phyloP scores from a whole-genome alignment of 2,329 filamentous ascomycete species.

The Helminthosporium solani region DNA sequence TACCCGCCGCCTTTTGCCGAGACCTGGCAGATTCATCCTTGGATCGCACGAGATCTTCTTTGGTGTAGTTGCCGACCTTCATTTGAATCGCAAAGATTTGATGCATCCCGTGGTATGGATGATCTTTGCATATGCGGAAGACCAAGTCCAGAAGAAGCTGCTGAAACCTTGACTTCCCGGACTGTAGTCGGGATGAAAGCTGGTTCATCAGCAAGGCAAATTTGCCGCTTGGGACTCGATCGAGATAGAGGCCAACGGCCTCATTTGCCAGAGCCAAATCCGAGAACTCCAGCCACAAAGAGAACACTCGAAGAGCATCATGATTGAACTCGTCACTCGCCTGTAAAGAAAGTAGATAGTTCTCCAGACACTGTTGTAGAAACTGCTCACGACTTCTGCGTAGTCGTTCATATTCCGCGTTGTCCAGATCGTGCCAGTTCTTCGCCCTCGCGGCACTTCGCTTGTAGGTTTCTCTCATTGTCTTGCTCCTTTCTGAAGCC shows the following conservation, averaged over 20 bases:
- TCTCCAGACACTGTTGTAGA: conserved; percentile 84
- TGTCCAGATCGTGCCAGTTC: conserved; percentile 86
- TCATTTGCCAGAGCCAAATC: conserved; percentile 74
- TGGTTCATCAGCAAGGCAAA: conserved; percentile 95
- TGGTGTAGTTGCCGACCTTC: conserved; percentile 58
- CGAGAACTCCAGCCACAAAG: conserved; percentile 88
- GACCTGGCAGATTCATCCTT: conserved; percentile 75
- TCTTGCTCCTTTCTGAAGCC: conserved; percentile 47
- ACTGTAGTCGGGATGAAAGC: conserved; percentile 85
- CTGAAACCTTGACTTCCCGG: conserved; percentile 71
- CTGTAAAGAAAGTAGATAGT: conserved; percentile 81
- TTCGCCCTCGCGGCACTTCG: conserved; percentile 69
- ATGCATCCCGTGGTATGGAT: conserved; percentile 97
- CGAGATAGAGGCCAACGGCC: conserved; percentile 69
- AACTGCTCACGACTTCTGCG: conserved; percentile 76
- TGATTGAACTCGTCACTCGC: conserved; percentile 88
- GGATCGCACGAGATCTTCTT: conserved; percentile 51
- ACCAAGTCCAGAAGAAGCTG: conserved; percentile 71
- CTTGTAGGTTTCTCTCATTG: conserved; percentile 54
- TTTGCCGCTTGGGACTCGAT: conserved; percentile 80
- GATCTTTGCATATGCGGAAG: conserved; percentile 81
- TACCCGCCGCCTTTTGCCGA: conserved; percentile 70
- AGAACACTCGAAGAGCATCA: conserved; percentile 86
- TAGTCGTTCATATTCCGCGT: conserved; percentile 79
- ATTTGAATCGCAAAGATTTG: conserved; percentile 74